phyloP scores from a whole-genome alignment of 441 rosid genomes.

The Rhodomyrtus psidioides region DNA sequence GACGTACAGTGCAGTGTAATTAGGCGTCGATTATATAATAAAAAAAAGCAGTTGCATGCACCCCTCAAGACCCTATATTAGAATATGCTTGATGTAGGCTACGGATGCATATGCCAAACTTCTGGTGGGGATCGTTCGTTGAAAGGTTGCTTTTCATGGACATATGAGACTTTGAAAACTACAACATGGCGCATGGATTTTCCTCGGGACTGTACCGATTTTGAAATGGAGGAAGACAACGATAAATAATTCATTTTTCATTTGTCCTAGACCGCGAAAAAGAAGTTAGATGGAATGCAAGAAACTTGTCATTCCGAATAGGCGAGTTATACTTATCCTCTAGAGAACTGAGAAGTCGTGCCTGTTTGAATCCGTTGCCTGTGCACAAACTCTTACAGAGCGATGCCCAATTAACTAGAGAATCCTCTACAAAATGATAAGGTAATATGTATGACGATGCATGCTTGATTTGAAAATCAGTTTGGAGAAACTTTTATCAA shows the following conservation, averaged over 20 bases:
- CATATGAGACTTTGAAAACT: not conserved
- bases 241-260: not conserved
- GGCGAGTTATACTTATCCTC: not conserved
- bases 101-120: not conserved
- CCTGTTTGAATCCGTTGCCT: not conserved
- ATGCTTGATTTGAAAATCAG: not conserved
- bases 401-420: not conserved
- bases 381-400: not conserved
- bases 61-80: not conserved
- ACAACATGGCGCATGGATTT: not conserved
- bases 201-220: not conserved
- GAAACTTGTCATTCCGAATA: not conserved
- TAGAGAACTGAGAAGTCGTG: not conserved
- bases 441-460: not conserved
- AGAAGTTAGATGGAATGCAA: not conserved
- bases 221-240: not conserved
- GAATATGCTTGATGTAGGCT: not conserved
- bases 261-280: not conserved
- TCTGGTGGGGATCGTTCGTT: not conserved
- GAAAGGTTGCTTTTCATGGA: not conserved
- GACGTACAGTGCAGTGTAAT: not conserved
- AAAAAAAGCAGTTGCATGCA: not conserved
- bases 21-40: not conserved
- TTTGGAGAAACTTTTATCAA: not conserved
- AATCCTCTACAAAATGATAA: not conserved